Conservation (phyloP, 1,284 basidiomycete genomes). For the Porogramme epimiltina region DNA sequence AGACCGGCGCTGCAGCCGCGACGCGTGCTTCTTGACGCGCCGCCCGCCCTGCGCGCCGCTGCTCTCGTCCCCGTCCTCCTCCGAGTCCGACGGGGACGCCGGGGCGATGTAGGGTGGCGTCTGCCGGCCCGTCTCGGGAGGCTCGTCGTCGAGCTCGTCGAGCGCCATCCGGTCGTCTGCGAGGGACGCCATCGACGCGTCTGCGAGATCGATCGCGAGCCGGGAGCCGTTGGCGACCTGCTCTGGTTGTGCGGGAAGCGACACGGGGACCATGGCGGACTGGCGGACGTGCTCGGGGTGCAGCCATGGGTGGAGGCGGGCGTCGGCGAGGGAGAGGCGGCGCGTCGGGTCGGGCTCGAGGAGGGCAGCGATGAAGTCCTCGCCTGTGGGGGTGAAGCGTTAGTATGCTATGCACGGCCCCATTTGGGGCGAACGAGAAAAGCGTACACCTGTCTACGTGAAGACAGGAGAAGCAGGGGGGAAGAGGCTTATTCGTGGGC, state of each 20-base stretch:
- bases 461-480: no score
- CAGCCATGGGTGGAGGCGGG: constrained; percentile 72
- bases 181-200: background rate
- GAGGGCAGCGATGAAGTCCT: constrained; percentile 49
- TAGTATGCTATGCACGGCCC: background rate
- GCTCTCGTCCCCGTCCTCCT: constrained; percentile 1
- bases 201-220: constrained; percentile 1
- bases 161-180: background rate
- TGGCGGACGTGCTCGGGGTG: background rate
- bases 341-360: constrained; percentile 51
- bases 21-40: constrained; percentile 20
- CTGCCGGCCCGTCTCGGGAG: background rate
- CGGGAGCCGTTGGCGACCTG: constrained; percentile 4
- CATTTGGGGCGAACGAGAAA: no score
- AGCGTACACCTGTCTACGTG: no score
- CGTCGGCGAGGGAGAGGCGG: constrained; percentile 62
- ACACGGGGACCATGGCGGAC: no score
- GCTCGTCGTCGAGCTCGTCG: background rate
- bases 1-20: constrained; percentile 47
- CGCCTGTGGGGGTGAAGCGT: constrained; percentile 1
- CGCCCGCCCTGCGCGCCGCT: background rate
- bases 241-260: background rate
- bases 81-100: background rate
- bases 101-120: constrained; percentile 8
- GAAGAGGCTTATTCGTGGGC: background rate